phyloP scores from a whole-genome alignment of 164 flowering plant species.

The Magnolia sinica region DNA sequence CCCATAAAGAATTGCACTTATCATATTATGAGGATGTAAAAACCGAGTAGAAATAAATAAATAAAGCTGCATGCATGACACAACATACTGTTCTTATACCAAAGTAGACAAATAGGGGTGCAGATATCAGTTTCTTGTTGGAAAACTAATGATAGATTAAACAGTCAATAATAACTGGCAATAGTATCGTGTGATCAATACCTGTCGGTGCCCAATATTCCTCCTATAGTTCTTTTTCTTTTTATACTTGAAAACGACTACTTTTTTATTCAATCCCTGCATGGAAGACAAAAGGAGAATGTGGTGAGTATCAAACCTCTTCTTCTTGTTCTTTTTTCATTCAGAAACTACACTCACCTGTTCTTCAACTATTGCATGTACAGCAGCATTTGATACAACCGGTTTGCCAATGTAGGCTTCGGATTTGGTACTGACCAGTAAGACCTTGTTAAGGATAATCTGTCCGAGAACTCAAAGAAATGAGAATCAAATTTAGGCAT shows the following conservation, averaged over 20 bases:
- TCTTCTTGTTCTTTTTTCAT: background rate
- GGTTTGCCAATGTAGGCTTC: slow-evolving; percentile 80
- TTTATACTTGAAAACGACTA: slow-evolving; percentile 85
- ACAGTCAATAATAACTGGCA: background rate
- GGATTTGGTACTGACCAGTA: slow-evolving; percentile 85
- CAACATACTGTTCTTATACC: no score
- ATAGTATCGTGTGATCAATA: slow-evolving; percentile 15
- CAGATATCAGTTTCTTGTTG: background rate
- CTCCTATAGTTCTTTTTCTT: slow-evolving; percentile 75
- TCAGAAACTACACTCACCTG: slow-evolving; percentile 40
- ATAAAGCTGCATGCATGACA: no score
- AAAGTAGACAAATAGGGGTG: no score
- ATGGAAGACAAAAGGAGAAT: background rate
- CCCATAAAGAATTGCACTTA: no score
- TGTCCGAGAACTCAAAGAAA: slow-evolving; percentile 28
- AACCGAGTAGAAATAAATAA: no score
- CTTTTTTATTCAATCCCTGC: slow-evolving; percentile 72
- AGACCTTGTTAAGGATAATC: slow-evolving; percentile 81
- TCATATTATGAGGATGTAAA: no score
- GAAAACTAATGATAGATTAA: background rate
- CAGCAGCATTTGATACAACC: slow-evolving; percentile 79
- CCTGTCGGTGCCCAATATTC: slow-evolving; percentile 95
- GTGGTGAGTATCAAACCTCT: background rate
- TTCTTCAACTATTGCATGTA: slow-evolving; percentile 95
- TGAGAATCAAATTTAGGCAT: background rate